Percentiles rank a stretch among this genome's conserved stretches.
Evolutionary conservation across 2,329 filamentous ascomycete genomes (phyloP).

Genomic region (Cladosporium cucumerinum): DNA sequence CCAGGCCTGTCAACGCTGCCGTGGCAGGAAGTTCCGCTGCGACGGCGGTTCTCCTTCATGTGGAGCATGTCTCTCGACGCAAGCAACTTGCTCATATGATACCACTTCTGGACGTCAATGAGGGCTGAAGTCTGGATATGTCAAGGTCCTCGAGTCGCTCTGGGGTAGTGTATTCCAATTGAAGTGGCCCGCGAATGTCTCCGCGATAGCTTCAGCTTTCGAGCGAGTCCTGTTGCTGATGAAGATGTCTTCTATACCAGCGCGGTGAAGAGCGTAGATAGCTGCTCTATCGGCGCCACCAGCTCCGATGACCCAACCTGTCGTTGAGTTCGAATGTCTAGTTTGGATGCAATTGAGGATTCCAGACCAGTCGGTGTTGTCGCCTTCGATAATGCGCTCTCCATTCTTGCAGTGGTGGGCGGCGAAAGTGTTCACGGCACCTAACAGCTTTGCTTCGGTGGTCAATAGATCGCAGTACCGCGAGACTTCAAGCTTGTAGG

Average conservation of each 20-base stretch:
- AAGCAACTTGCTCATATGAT: background rate
- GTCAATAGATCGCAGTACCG: background rate
- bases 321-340: background rate
- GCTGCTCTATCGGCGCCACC: background rate
- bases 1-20: background rate
- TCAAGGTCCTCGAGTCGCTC: background rate
- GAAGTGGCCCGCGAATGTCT: background rate
- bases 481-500: background rate
- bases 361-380: slow-evolving; percentile 11
- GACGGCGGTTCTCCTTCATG: background rate
- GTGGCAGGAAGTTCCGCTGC: background rate
- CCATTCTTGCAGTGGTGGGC: background rate
- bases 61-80: background rate
- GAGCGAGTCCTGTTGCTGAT: slow-evolving; percentile 2
- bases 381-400: background rate
- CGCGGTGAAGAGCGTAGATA: background rate
- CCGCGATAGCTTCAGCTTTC: background rate
- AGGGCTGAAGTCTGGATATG: background rate
- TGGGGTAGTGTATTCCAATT: background rate
- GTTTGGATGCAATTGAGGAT: background rate
- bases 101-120: background rate
- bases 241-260: background rate
- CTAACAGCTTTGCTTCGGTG: background rate
- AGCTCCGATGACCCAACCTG: background rate
- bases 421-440: background rate